Base-by-base conservation (phyloP, 2,329 filamentous ascomycete species). In the Metarhizium sp. region DNA sequence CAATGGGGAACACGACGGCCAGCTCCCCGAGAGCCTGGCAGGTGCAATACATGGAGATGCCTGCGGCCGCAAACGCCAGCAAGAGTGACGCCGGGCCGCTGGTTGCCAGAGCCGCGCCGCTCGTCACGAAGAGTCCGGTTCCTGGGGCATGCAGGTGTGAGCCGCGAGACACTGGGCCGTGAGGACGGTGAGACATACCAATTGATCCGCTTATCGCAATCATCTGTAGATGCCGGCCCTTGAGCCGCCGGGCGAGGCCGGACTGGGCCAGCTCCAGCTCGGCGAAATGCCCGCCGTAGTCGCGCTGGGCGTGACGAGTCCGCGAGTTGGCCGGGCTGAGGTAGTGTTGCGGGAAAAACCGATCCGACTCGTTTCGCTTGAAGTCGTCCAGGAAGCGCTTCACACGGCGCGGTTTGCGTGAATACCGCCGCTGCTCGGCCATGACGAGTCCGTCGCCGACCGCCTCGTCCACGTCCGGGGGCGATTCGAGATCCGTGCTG, bases 181-280 rank as follows among this genome's bases (percentile, higher is more conserved):
- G 34, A n/a, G n/a, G 0, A 20, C 18, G 45, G 20, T 14, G 25
- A 6, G 14, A 43, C 68, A 40, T 74, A 82, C 88, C 88, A 63
- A 96, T 95, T 13, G 88, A 92, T 48, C 91, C 91, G 63, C 91
- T 91, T 61, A 96, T 95, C 14, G 92, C 92, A 76, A 96, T 96
- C 92, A 96, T 96, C 75, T 96, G 92, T 67, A 96, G 68, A 75
- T 96, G 92, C 51, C 91, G 80, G 25, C 85, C 84, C 72, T 94
- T 92, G 61, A 95, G 73, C 68, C 84, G 85, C 65, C 90, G 79
- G 52, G 87, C 82, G 51, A 97, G 77, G 8, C 86, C 83, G 49
- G 88, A 86, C 60, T 85, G 79, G 2, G 89, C 87, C 2, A 90
- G 92, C 65, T 91, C 86, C 60, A 89, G 73, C 66, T 89, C 80